These are phyloP conservation scores for Solanum raphanifolium DNA, from an alignment of 257 asterid genomes.

Conservation along the genomic window DNA sequence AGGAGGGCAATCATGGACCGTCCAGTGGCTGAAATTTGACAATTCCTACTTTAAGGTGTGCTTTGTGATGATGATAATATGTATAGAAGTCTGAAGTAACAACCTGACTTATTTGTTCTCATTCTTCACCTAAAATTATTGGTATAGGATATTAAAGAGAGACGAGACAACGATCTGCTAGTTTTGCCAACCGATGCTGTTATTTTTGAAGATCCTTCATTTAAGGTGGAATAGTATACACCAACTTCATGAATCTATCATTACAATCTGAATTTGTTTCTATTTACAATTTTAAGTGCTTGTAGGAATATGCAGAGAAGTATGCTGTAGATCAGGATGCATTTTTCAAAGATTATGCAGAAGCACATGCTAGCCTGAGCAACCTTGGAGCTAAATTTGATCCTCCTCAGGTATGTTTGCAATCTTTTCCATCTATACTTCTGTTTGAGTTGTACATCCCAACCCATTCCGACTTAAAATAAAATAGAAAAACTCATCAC, in stretches of 20 bases:
- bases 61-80: neutral
- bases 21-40: conserved; percentile 88
- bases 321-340: conserved; percentile 84
- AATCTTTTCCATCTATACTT: neutral
- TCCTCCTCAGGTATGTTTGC: conserved; percentile 70
- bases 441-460: neutral
- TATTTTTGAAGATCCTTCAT: conserved; percentile 86
- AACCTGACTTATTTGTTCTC: neutral
- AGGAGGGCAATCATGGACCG: conserved; percentile 99
- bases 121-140: conserved; percentile 8
- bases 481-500: neutral
- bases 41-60: conserved; percentile 96
- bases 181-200: conserved; percentile 96
- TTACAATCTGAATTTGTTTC: neutral
- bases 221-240: conserved; percentile 58
- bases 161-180: conserved; percentile 72
- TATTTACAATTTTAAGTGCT: neutral
- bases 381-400: conserved; percentile 92
- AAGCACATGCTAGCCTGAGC: conserved; percentile 96
- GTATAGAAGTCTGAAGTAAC: neutral
- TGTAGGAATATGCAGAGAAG: conserved; percentile 82
- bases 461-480: neutral
- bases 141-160: conserved; percentile 70
- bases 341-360: conserved; percentile 85
- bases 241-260: neutral